Base-by-base conservation (phyloP, 2,329 filamentous ascomycete species). In the Fusarium pseudonygamai region DNA sequence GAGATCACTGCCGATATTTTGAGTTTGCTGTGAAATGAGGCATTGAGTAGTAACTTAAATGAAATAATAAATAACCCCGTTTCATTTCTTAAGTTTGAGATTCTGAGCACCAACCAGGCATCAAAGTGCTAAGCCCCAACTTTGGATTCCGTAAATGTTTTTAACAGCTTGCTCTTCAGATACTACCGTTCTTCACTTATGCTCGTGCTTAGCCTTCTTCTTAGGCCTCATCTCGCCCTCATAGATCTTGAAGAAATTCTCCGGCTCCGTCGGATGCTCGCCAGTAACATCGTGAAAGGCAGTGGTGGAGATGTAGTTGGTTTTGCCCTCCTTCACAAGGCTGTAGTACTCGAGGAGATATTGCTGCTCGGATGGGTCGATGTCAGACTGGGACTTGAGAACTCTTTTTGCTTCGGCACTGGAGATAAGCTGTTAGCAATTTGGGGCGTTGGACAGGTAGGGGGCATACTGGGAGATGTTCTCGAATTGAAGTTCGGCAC, bases 401-500 rank as follows among this genome's bases (percentile, higher is more conserved):
- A 58, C 56, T n/a, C 57, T 34, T 3, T 62, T 71, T 0, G 61
- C 67, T 49, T 71, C 67, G 1, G 68, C 61, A 26, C 67, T 71
- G 6, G 4, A 8, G 10, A n/a, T 3, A 16, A n/a, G 0, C 10
- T 30, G 20, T 16, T 30, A 49, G 28, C 6, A 49, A 30, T 10
- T 3, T 12, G 6, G 7, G 46, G 28, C 0, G 4, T 16, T 30
- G 28, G 4, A 3, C 1, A 9, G 0, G n/a, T 15, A 14, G 8
- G 5, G 5, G 7, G 13, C 60, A 0, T 61, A 70, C 68, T 71
- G 50, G 6, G 72, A 75, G 22, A 79, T 78, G 14, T 76, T 69
- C 43, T 78, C 74, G 26, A 78, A 78, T 11, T 72, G 64, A 7
- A 79, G 61, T 13, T 85, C 75, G 1, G 78, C 76, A 3, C 83